Base-by-base conservation (phyloP, 2,329 filamentous ascomycete species). In the Diaporthe humulicola region DNA sequence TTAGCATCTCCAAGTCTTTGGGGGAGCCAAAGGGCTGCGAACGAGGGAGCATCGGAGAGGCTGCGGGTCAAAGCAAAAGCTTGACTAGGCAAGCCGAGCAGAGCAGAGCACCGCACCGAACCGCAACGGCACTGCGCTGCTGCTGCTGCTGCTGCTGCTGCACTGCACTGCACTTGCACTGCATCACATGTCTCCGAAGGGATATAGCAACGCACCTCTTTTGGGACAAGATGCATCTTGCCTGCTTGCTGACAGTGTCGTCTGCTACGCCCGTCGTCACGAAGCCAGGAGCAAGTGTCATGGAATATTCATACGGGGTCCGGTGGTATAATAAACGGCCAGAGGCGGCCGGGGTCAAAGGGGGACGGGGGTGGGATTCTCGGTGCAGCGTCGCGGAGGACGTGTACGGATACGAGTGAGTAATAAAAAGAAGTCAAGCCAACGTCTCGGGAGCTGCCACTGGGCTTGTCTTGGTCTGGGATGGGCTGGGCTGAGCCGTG, bases 191-290 rank as follows among this genome's bases (percentile, higher is more conserved):
- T n/a, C 42, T 40, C 48, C 48, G 67, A 73, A 45, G 28, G 52
- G 2, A 52, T 56, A 33, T 52, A 58, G 52, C 15, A 80, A 80
- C 81, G 76, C 75, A 83, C 82, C 82, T 84, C 82, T 79, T 80
- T 81, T 19, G 82, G 82, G 15, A 81, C 78, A 25, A 84, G 79
- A 82, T 82, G 81, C 82, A 84, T 84, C 67, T 76, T 79, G 75
- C n/a, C 14, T 22, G 52, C 45, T 42, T 45, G 50, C 42, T 40
- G 52, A 58, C 45, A 17, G 52, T 71, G 40, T 33, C 33, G 30
- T 40, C 64, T 61, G 40, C 42, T n/a, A 48, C 45, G n/a, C 36
- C 73, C 36, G 60, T 75, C 70, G 30, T 75, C 33, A 57, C 58
- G 48, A 40, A 69, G 64, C 64, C 64, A n/a, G 64, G 48, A 69